Evolutionary conservation across 805 yeast genomes (phyloP).

Genomic region (Ogataea trehaloabstinens): DNA sequence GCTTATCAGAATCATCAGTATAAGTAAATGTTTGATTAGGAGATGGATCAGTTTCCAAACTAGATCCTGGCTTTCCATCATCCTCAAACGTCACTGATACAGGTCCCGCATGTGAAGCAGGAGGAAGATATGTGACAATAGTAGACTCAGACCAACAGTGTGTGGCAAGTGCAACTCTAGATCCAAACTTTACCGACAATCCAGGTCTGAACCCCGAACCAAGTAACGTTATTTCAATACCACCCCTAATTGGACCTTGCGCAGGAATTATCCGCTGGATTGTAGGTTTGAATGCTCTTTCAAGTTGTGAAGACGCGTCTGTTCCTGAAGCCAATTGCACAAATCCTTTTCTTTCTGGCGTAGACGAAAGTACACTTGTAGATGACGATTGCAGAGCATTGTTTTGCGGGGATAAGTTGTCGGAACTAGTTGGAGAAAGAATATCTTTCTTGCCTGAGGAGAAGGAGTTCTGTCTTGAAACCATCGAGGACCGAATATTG

Average conservation of each 20-base stretch:
- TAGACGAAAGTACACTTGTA: conserved; percentile 29
- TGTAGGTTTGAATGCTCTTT: conserved; percentile 39
- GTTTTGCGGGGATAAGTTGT: conserved; percentile 32
- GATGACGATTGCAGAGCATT: conserved; percentile 29
- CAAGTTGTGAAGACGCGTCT: conserved; percentile 3
- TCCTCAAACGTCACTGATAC: conserved; percentile 79
- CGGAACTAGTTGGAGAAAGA: conserved; percentile 31
- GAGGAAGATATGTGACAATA: conserved; percentile 90
- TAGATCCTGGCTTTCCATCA: conserved; percentile 13
- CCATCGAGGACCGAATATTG: conserved; percentile 8
- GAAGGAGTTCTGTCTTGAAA: conserved; percentile 19
- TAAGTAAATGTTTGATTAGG: conserved; percentile 77
- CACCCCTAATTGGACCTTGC: conserved; percentile 95
- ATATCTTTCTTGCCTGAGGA: conserved; percentile 27
- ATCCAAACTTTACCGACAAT: conserved; percentile 81
- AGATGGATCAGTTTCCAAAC: conserved; percentile 14
- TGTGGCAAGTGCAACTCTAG: conserved; percentile 72
- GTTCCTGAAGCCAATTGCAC: conserved; percentile 6
- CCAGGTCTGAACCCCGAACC: conserved; percentile 88
- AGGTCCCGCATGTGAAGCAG: conserved; percentile 85
- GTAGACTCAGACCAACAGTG: conserved; percentile 97
- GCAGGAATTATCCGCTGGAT: conserved; percentile 91
- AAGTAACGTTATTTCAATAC: conserved; percentile 87
- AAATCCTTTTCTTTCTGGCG: conserved; percentile 29
- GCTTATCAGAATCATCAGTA: conserved; percentile 92